Evolutionary conservation across 352 stramenopile genomes (phyloP), one percentile per base, ranked within the genome.

Genomic region (Globisporangium echinulatum): DNA sequence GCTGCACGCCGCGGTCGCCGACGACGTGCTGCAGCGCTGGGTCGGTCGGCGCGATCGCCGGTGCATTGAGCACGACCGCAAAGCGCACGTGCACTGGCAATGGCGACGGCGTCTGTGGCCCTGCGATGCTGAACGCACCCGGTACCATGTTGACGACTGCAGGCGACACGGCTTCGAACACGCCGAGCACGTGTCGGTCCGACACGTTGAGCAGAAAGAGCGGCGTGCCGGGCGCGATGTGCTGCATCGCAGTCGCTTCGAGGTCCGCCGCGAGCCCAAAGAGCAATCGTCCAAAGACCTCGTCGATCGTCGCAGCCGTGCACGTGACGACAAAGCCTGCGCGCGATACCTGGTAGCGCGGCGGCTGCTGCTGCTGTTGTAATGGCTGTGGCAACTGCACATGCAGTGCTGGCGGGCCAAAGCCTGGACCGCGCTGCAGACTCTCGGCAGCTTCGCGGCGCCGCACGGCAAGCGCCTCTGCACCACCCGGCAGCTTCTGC

Each of bases 121-220:
- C 46, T 13, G 68, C 75, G 11, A 79, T 72, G 3, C 70, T 74
- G 61, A 94, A 96, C 7, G 87, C 87, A 4, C 72, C 79, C 6
- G 87, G 87, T n/a, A 88, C 74, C 62, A 96, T 77, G 63, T 94
- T 92, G 47, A 74, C 43, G 7, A 92, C 72, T 7, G 79, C 67
- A 3, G 85, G 82, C 25, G 83, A 87, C 33, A 90, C 62, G 19
- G 87, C 87, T 65, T 96, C 85, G 19, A 96, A 96, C 33, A 95
- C 74, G 10, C 87, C 87, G 19, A 96, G 69, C 15, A 96, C 49
- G 42, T 94, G 84, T n/a, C 77, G 75, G 56, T 94, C 85, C 43
- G 84, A 87, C 63, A 92, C 72, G 64, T 96, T 94, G 42, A 96
- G 67, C 43, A 96, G 61, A 55, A 94, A 95, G 25, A 96, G 59